Evolutionary conservation across 768 basidiomycete species (phyloP), one percentile per base, ranked within the genome.

Genomic region (Naematelia aurantialba): DNA sequence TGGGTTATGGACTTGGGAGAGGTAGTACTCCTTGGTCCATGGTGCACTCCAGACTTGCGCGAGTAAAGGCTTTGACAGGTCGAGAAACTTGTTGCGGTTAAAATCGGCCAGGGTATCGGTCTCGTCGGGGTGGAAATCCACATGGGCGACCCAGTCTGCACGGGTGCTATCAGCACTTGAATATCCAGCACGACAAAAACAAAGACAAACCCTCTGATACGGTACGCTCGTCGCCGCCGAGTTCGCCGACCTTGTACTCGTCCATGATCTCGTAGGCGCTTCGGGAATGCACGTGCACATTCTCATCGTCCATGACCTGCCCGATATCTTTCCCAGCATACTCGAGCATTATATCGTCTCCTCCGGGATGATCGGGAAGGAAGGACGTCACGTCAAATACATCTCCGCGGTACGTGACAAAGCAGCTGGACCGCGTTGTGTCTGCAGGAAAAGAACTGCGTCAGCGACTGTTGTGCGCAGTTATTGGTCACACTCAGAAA

Each of bases 1-100:
- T 1, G 96, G 94, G 75, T 97, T 92, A 77, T 99, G 96, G 0
- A 99, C 89, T 77, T 99, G 96, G 68, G 90, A 84, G 51, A 99
- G 81, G 74, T 99, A 99, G 77, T 92, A 98, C 2, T 88, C 84
- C 81, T 99, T 99, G 73, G 89, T 89, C 59, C 45, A 71, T 48
- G 56, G 60, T 14, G 84, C 84, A 62, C 85, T 79, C 89, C 88
- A 92, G 61, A 99, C 84, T 78, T 99, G 96, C 58, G 75, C 69
- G 56, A 94, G 76, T 53, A 99, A 74, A 10, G 96, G 92, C 73
- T 86, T 85, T 60, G 85, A 82, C 21, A 99, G 83, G 76, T 99
- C 93, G 60, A 99, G 79, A 78, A 99, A 99, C 69, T 89, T 82
- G 75, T 88, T 91, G 79, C 88, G 89, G 76, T 86, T 86, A 73